A percentile compares a stretch with the other conserved stretches of the same genome.
These are phyloP conservation scores for Malassezia cuniculi DNA, from an alignment of 1,284 basidiomycete species.

Conservation along the genomic window DNA sequence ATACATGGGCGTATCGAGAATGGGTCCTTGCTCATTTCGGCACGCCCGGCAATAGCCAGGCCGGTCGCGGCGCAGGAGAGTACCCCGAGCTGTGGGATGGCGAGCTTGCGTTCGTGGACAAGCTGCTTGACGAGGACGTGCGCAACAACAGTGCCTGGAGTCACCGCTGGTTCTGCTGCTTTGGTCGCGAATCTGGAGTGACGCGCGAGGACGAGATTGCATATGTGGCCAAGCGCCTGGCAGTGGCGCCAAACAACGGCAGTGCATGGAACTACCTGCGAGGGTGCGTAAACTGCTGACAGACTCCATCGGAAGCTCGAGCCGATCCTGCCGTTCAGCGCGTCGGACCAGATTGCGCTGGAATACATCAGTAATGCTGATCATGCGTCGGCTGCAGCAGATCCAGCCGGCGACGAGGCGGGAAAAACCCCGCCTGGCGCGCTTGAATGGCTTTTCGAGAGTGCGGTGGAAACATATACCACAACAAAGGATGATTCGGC, in stretches of 20 bases:
- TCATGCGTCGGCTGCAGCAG: constrained; percentile 12
- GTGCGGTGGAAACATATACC: background rate
- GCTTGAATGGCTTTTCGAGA: constrained; percentile 26
- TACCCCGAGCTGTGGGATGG: constrained; percentile 55
- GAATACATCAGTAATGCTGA: constrained; percentile 14
- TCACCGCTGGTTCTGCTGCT: constrained; percentile 87
- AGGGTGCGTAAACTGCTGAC: constrained; percentile 11
- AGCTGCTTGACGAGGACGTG: constrained; percentile 63
- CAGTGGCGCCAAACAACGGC: constrained; percentile 27
- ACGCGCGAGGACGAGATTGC: constrained; percentile 23
- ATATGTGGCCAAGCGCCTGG: constrained; percentile 18
- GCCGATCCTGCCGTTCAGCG: background rate
- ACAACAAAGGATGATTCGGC: background rate
- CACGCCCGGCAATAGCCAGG: constrained; percentile 10
- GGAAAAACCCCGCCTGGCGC: constrained; percentile 18
- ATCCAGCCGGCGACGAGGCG: constrained; percentile 17
- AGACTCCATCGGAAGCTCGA: constrained; percentile 2
- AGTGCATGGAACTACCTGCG: constrained; percentile 38
- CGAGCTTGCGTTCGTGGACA: constrained; percentile 66
- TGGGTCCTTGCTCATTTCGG: constrained; percentile 39
- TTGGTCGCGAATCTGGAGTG: constrained; percentile 36
- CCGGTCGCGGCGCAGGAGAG: constrained; percentile 6
- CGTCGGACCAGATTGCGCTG: background rate
- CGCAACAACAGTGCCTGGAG: constrained; percentile 98
- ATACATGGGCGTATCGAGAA: constrained; percentile 41